A percentile compares a stretch with the other conserved stretches of the same genome.
Conservation (phyloP, 805 yeast species). For the Helenozyma baotianmanensis region DNA sequence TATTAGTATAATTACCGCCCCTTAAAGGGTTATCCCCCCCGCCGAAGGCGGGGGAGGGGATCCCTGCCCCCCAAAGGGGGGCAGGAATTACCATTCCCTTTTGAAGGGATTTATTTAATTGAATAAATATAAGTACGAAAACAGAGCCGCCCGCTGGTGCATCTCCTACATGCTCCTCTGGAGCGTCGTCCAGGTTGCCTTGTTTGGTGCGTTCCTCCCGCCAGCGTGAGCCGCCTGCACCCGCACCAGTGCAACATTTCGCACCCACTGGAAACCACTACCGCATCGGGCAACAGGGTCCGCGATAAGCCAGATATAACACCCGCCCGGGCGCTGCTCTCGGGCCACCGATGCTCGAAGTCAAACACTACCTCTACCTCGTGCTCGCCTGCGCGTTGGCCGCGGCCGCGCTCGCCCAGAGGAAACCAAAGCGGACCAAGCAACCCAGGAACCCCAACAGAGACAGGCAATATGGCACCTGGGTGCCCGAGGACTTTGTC, state of each 20-base stretch:
- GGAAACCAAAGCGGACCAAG: constrained; percentile 1
- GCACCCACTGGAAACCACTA: constrained; percentile 3
- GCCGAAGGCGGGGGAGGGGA: too few species aligned
- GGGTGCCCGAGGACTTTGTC: constrained; percentile 50
- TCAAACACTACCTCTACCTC: constrained; percentile 13
- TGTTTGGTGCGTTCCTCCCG: constrained; percentile 82
- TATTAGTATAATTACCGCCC: constrained; percentile 42
- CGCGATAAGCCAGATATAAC: too few species aligned
- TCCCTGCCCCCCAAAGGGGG: too few species aligned
- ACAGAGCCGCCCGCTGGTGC: too few species aligned
- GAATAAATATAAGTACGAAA: too few species aligned
- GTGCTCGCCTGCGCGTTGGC: constrained; percentile 7
- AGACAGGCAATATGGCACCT: constrained; percentile 43
- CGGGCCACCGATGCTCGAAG: constrained; percentile 1
- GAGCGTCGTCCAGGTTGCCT: constrained; percentile 62
- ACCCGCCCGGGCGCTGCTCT: too few species aligned
- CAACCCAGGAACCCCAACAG: constrained; percentile 27
- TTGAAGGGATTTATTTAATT: too few species aligned
- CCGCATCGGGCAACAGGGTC: too few species aligned
- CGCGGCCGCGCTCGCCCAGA: constrained; percentile 5
- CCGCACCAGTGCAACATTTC: constrained; percentile 1
- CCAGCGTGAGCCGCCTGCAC: constrained; percentile 59
- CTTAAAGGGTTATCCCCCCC: too few species aligned
- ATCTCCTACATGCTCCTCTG: constrained; percentile 50
- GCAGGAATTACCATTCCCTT: too few species aligned